Conservation (phyloP, 208 protist species). For the Crithidia mellificae region DNA sequence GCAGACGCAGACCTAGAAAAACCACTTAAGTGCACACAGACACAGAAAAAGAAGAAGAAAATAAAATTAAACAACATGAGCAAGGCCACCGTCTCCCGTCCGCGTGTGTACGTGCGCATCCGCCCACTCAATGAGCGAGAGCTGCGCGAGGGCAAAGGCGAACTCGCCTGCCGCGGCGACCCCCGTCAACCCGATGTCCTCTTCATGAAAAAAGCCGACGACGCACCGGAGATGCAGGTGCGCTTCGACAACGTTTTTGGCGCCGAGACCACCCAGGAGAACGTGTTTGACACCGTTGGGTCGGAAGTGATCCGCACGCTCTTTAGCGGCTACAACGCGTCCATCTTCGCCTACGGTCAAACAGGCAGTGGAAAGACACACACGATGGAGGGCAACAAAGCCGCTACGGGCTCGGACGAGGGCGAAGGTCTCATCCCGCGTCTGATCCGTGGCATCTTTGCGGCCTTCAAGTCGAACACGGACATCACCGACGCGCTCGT, state of each 20-base stretch:
- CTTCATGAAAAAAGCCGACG: constrained; percentile 78
- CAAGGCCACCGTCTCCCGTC: constrained; percentile 73
- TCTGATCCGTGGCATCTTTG: constrained; percentile 77
- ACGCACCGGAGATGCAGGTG: constrained; percentile 59
- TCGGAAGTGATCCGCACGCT: constrained; percentile 72
- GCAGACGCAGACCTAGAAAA: no score
- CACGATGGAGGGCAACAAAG: constrained; percentile 85
- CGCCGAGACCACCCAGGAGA: constrained; percentile 37
- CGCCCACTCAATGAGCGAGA: constrained; percentile 87
- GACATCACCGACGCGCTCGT: constrained; percentile 75
- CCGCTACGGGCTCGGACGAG: constrained; percentile 22
- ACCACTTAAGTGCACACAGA: no score
- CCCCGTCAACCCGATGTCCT: constrained; percentile 67
- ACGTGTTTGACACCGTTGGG: constrained; percentile 68
- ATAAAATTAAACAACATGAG: no score
- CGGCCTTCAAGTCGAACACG: constrained; percentile 53
- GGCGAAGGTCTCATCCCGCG: constrained; percentile 72
- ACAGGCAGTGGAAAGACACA: constrained; percentile 95
- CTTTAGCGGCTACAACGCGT: constrained; percentile 91
- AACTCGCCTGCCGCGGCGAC: constrained; percentile 65
- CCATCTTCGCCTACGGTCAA: constrained; percentile 96
- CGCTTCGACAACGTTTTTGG: constrained; percentile 89
- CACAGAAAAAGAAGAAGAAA: no score
- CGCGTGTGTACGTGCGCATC: constrained; percentile 89
- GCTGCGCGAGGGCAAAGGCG: constrained; percentile 64